Percentiles rank a stretch among this genome's conserved stretches.
These are phyloP conservation scores for Teratosphaeriaceae sp. DNA, from an alignment of 2,329 filamentous ascomycete genomes.

Conservation along the genomic window DNA sequence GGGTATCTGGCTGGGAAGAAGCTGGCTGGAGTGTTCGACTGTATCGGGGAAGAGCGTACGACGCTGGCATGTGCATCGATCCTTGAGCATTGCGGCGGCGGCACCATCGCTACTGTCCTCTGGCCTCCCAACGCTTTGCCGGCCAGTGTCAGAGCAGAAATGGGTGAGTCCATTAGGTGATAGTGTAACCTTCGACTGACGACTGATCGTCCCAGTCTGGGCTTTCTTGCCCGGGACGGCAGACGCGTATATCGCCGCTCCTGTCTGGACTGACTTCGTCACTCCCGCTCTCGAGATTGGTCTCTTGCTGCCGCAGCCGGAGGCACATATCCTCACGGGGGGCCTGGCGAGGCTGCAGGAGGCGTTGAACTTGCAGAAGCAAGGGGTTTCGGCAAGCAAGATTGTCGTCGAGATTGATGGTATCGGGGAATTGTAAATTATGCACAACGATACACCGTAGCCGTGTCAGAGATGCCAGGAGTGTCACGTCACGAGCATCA, in stretches of 20 bases:
- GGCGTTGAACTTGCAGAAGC: slow-evolving; percentile 3
- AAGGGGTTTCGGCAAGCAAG: slow-evolving; percentile 10
- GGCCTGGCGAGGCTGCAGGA: slow-evolving; percentile 15
- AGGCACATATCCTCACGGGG: slow-evolving; percentile 21
- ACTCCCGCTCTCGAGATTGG: background rate
- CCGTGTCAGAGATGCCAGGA: too few relatives aligned
- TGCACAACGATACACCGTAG: too few relatives aligned
- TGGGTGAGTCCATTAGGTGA: background rate
- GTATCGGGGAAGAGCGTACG: background rate
- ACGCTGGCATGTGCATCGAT: background rate
- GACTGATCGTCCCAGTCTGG: background rate
- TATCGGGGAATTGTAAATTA: background rate
- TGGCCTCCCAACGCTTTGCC: slow-evolving; percentile 1
- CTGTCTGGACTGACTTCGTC: background rate
- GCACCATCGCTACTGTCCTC: background rate
- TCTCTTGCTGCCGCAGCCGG: background rate
- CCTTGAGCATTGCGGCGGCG: background rate
- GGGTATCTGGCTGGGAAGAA: background rate
- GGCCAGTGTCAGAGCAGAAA: background rate
- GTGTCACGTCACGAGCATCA: too few relatives aligned
- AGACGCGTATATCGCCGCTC: background rate
- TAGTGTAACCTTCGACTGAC: background rate
- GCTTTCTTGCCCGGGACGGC: background rate
- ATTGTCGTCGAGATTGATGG: slow-evolving; percentile 7
- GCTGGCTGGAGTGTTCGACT: background rate